A percentile compares a stretch with the other conserved stretches of the same genome.
These are phyloP conservation scores for Talaromyces atroroseus DNA, from an alignment of 2,329 filamentous ascomycete genomes.

Conservation along the genomic window DNA sequence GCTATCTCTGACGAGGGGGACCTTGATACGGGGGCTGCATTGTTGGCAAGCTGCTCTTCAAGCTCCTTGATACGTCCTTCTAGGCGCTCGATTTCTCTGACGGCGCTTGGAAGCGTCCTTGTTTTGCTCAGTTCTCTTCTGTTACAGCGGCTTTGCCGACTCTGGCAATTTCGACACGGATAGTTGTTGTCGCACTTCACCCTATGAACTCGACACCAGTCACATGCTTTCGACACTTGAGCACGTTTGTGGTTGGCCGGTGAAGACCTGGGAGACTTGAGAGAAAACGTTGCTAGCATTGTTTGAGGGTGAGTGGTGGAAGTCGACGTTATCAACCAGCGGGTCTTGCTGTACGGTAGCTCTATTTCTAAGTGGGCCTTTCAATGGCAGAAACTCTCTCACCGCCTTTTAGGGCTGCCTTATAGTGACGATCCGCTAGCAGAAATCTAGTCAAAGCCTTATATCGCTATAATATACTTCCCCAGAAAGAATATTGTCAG, in stretches of 20 bases:
- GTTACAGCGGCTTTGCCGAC: background rate
- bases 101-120: conserved; percentile 5
- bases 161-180: conserved; percentile 6
- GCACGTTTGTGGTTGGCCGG: background rate
- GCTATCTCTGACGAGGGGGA: conserved; percentile 3
- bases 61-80: conserved; percentile 29
- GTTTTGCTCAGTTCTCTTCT: background rate
- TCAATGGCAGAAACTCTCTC: too few species aligned
- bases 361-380: too few species aligned
- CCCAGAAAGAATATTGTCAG: background rate
- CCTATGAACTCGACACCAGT: conserved; percentile 7
- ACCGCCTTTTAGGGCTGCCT: too few species aligned
- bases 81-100: conserved; percentile 25
- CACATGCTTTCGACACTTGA: conserved; percentile 6
- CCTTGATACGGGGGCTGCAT: conserved; percentile 13
- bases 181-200: conserved; percentile 6
- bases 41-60: conserved; percentile 28
- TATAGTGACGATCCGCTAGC: background rate
- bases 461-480: background rate
- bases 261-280: background rate
- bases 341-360: too few species aligned
- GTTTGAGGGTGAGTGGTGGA: background rate
- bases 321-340: background rate
- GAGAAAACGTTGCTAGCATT: background rate
- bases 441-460: background rate